Conservation (phyloP, 345 rosid species). For the Rhodamnia argentea region DNA sequence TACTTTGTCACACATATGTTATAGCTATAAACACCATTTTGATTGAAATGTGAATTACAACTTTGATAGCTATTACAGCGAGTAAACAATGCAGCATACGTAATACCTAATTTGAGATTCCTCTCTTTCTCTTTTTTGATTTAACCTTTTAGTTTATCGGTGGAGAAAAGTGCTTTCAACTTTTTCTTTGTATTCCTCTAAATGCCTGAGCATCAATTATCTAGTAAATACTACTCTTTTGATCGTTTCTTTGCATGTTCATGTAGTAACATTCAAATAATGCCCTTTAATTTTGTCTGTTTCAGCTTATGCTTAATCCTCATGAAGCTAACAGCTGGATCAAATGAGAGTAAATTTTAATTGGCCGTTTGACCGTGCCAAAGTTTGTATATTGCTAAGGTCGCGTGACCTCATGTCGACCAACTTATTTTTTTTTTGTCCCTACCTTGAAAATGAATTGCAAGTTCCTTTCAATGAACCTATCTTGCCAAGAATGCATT, state of each 20-base stretch:
- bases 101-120: neutral
- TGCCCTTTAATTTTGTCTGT: neutral
- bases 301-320: neutral
- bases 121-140: neutral
- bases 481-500: neutral
- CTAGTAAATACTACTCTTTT: neutral
- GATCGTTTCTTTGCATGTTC: neutral
- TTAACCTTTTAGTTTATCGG: neutral
- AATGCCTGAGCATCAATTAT: neutral
- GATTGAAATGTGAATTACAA: neutral
- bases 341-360: neutral
- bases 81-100: neutral
- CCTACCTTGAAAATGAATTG: neutral
- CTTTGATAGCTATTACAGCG: neutral
- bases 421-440: neutral
- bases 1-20: neutral
- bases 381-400: neutral
- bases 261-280: neutral
- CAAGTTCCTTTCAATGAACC: neutral
- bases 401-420: neutral
- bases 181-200: neutral
- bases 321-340: neutral
- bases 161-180: neutral
- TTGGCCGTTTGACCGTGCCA: neutral
- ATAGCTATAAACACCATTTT: neutral